Evolutionary conservation across 2,329 filamentous ascomycete genomes (phyloP).

Genomic region (Gnomoniopsis smithogilvyi): DNA sequence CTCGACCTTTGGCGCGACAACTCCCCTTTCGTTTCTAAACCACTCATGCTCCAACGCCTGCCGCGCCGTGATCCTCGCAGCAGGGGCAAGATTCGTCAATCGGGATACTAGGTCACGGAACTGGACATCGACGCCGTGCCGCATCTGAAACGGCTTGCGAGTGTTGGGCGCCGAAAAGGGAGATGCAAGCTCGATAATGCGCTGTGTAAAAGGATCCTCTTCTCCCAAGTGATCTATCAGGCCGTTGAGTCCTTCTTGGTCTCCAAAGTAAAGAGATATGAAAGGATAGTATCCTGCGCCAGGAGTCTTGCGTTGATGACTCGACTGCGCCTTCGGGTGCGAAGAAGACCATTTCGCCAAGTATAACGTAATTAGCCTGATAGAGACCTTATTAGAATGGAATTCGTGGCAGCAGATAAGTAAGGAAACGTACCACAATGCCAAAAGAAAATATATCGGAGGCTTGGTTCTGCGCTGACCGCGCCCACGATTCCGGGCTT

Average conservation of each 20-base stretch:
- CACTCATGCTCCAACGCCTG: conserved; percentile 16
- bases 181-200: conserved; percentile 5
- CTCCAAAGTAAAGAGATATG: conserved; percentile 20
- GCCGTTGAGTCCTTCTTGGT: conserved; percentile 3
- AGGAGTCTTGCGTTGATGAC: conserved; percentile 19
- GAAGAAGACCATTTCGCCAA: conserved; percentile 26
- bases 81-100: conserved; percentile 19
- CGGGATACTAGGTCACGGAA: conserved; percentile 14
- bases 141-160: conserved; percentile 14
- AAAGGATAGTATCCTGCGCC: conserved; percentile 21
- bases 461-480: conserved; percentile 26
- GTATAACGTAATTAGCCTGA: conserved; percentile 29
- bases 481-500: conserved; percentile 32
- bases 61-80: conserved; percentile 16
- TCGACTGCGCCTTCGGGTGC: conserved; percentile 22
- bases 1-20: not conserved
- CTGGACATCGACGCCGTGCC: conserved; percentile 4
- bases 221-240: conserved; percentile 15
- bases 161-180: conserved; percentile 11
- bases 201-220: conserved; percentile 6
- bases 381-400: not conserved
- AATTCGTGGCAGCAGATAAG: not conserved
- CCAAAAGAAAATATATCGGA: conserved; percentile 34
- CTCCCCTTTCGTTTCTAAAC: not conserved
- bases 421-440: too few relatives aligned